These are phyloP conservation scores for Aspergillus fructus DNA, from an alignment of 2,329 filamentous ascomycete species.

Conservation along the genomic window DNA sequence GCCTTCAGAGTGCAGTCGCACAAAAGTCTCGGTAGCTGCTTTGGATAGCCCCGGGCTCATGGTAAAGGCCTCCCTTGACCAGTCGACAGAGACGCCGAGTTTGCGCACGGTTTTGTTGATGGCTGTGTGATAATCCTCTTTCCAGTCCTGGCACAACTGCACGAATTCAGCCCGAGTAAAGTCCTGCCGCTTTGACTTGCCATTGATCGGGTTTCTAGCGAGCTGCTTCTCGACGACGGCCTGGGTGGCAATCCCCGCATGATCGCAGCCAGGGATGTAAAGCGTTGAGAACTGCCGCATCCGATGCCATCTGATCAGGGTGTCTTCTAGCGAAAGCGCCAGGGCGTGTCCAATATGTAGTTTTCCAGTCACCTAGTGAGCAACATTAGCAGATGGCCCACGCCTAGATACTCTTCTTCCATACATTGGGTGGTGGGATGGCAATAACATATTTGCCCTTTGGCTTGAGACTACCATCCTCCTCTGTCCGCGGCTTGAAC, in stretches of 20 bases:
- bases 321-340: conserved; percentile 82
- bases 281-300: conserved; percentile 87
- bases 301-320: conserved; percentile 82
- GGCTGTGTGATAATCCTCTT: conserved; percentile 84
- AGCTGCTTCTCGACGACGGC: conserved; percentile 97
- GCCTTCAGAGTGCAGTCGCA: conserved; percentile 85
- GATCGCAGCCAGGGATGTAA: conserved; percentile 89
- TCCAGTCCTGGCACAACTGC: conserved; percentile 87
- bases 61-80: conserved; percentile 90
- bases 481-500: conserved; percentile 80
- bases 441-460: conserved; percentile 87
- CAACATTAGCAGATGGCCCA: too few relatives aligned
- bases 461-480: conserved; percentile 75
- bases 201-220: conserved; percentile 53
- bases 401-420: too few relatives aligned
- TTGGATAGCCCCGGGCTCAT: conserved; percentile 84
- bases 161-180: conserved; percentile 79
- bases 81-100: conserved; percentile 90
- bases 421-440: conserved; percentile 83
- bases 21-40: conserved; percentile 85
- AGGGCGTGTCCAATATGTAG: conserved; percentile 92
- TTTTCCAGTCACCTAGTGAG: conserved; percentile 67
- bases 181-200: conserved; percentile 47
- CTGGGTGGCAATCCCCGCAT: conserved; percentile 95
- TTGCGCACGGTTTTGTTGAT: conserved; percentile 83